Base-by-base conservation (phyloP, 768 basidiomycete genomes). In the Fibroporia radiculosa region DNA sequence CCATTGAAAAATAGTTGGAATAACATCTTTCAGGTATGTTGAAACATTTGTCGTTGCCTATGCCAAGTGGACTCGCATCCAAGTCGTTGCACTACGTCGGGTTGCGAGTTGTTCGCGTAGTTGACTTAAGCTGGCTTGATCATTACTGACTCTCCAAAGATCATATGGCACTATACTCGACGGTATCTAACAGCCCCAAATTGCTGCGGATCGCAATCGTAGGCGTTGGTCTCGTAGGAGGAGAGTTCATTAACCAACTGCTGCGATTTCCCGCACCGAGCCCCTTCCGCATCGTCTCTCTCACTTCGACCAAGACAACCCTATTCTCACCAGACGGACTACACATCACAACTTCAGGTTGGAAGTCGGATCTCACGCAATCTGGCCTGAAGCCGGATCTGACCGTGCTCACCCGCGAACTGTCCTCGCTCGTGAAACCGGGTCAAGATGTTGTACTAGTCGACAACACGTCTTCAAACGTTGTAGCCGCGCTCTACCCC, bases 191-290 rank as follows among this genome's bases (percentile, higher is more conserved):
- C 0, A 42, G 34, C 23, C 46, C 51, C 2, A 53, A 47, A 27
- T 48, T 48, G 62, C 69, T 66, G 43, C 52, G 62, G 10, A 79
- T 97, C 42, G 90, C 90, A 34, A 73, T 96, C 51, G 73, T 97
- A 44, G 96, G 96, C 47, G 77, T 91, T 25, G 96, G 96, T 3
- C 85, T 95, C 42, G 96, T 99, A 20, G 96, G 96, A 23, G 72
- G 78, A 31, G 89, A 91, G 59, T 78, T 98, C 56, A 72, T 98
- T 62, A 64, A 73, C 32, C 96, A 98, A 64, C 73, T 97, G 19
- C 71, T 79, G 38, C 69, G 81, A 11, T 73, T 82, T 27, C 80
- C 84, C 2, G 48, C 69, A n/a, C 67, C 77, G 26, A 53, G 51
- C 39, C 70, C 66, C n/a, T 80, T 88, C 69, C 71, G 66, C 39